Evolutionary conservation across 2,329 filamentous ascomycete genomes (phyloP), one percentile per base, ranked within the genome.

Genomic region (Fusarium brachygibbosum): DNA sequence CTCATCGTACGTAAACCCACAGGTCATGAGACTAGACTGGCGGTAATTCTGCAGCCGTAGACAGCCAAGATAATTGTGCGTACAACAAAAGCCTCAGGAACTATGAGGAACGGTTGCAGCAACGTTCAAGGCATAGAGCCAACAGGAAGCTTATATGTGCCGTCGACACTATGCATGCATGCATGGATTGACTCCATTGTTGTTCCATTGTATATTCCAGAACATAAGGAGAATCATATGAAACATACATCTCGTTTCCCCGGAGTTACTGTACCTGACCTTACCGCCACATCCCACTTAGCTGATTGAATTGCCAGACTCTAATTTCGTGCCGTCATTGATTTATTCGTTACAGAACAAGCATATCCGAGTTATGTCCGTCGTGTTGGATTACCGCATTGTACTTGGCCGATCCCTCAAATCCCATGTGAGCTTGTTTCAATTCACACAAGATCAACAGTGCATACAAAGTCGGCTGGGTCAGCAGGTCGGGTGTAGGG

Each of bases 291-390:
- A 45, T 25, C 38, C 40, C 31, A 34, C 21, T 25, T 25, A 48
- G 40, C 52, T 67, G 57, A 63, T 67, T 67, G 62, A 66, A 52
- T 23, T 21, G 13, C 14, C 17, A 8, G n/a, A 45, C n/a, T 31
- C 11, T 19, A 32, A 44, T 66, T 58, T 28, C 35, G 42, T 31
- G 31, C 23, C 21, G 21, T 45, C 29, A 45, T 46, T 23, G 6
- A 41, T n/a, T 32, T 17, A 31, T n/a, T 37, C 34, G 41, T 69
- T 52, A 40, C 49, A 61, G 32, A 69, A 65, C 6, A 48, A 54
- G 50, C 31, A 69, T 48, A 41, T 32, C 66, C 66, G 66, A 63
- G 25, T 32, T 58, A 69, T 63, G 40, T 17, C 66, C 66, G 57
- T 58, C 56, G 46, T 42, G 23, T 50, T 49, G 17, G 32, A 53